Conservation (phyloP, 2,329 filamentous ascomycete genomes). For the Pyrenochaeta sp. region DNA sequence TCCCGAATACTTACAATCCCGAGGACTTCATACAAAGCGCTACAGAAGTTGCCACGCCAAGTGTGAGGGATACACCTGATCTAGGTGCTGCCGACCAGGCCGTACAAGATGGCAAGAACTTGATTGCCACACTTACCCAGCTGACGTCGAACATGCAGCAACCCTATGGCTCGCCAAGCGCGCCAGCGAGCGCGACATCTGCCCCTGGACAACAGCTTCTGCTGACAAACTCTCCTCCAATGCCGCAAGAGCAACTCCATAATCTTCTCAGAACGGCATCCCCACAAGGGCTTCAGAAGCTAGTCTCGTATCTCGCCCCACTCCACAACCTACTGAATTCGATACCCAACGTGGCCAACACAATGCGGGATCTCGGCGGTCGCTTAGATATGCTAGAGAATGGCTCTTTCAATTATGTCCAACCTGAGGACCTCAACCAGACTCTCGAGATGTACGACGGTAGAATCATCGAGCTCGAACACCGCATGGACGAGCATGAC, state of each 20-base stretch:
- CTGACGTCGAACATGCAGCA: slow-evolving; percentile 34
- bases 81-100: slow-evolving; percentile 44
- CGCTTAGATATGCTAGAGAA: slow-evolving; percentile 76
- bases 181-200: slow-evolving; percentile 25
- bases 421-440: slow-evolving; percentile 75
- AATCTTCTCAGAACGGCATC: slow-evolving; percentile 40
- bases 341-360: slow-evolving; percentile 53
- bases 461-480: slow-evolving; percentile 74
- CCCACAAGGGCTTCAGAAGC: slow-evolving; percentile 43
- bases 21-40: slow-evolving; percentile 55
- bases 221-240: slow-evolving; percentile 31
- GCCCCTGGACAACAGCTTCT: slow-evolving; percentile 30
- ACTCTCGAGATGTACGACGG: slow-evolving; percentile 73
- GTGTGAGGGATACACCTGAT: slow-evolving; percentile 53
- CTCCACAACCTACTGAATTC: slow-evolving; percentile 48
- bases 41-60: slow-evolving; percentile 59
- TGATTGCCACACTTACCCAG: slow-evolving; percentile 41
- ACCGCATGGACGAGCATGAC: slow-evolving; percentile 55
- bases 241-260: slow-evolving; percentile 43
- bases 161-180: slow-evolving; percentile 18
- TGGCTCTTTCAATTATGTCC: slow-evolving; percentile 70
- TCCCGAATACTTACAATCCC: slow-evolving; percentile 47
- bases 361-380: slow-evolving; percentile 68
- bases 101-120: slow-evolving; percentile 45
- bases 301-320: slow-evolving; percentile 46